Base-by-base conservation (phyloP, 2,329 filamentous ascomycete species). In the Delphinella strobiligena region DNA sequence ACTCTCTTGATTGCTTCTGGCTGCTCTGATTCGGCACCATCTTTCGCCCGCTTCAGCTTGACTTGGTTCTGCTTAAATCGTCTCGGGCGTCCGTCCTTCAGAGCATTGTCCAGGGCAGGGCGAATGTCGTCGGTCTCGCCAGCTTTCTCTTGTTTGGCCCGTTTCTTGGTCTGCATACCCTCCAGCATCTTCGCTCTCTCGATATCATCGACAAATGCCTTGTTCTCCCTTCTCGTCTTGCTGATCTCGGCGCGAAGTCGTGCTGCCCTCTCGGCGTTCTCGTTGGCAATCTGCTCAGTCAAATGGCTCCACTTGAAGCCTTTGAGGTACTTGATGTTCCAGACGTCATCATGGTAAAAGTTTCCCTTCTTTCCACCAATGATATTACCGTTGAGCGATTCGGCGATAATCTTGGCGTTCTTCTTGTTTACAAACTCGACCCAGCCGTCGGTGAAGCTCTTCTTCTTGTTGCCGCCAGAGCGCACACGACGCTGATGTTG, bases 341-440 rank as follows among this genome's bases (percentile, higher is more conserved):
- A 93, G 33, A 93, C 72, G 57, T 93, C 85, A 56, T 93, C 85
- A 51, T 82, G 76, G 63, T 89, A 93, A 56, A 82, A 86, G 36
- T 73, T 75, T 10, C 83, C 74, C 64, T 93, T 93, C 64, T 88
- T 88, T 18, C 85, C 85, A 37, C 84, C 84, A 47, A 91, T 82
- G 10, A 73, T 83, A 46, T 74, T 74, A 31, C 81, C 80, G 54
- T 93, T 93, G 36, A 93, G 67, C 18, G 82, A 69, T 49, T 85
- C 80, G 36, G 78, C 82, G 0, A 75, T 80, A n/a, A 74, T 66
- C 58, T 88, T 86, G 27, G 85, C 85, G 46, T 88, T 78, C 47
- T 71, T 71, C 60, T 91, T 91, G 46, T 72, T 69, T 27, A 76
- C 60, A 52, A 89, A 93, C 58, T 93, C 86, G 19, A 91, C 76